phyloP scores from a whole-genome alignment of 345 rosid species.

The Brassica rapa region DNA sequence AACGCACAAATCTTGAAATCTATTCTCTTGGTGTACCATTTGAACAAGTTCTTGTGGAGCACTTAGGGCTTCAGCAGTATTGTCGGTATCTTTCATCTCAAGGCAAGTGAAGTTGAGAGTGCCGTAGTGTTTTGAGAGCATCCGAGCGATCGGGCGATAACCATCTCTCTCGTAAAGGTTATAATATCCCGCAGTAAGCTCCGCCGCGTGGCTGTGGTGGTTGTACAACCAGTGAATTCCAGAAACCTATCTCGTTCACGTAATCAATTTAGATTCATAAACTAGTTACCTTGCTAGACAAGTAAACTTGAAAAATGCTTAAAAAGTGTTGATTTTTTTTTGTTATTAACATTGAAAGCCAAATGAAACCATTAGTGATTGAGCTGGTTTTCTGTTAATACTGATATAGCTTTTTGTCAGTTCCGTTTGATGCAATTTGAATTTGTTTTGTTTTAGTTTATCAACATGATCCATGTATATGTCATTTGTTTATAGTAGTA shows the following conservation, averaged over 20 bases:
- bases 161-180: slow-evolving; percentile 70
- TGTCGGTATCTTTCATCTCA: slow-evolving; percentile 78
- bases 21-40: slow-evolving; percentile 41
- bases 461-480: not conserved
- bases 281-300: slow-evolving; percentile 8
- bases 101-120: slow-evolving; percentile 80
- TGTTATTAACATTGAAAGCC: not conserved
- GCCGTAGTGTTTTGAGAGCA: slow-evolving; percentile 65
- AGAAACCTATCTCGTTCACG: slow-evolving; percentile 52
- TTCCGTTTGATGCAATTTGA: not conserved
- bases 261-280: slow-evolving; percentile 12
- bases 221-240: slow-evolving; percentile 91
- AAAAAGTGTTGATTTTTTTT: not conserved
- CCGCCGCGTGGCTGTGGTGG: slow-evolving; percentile 71
- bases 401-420: not conserved
- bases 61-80: slow-evolving; percentile 54
- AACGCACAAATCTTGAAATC: not conserved
- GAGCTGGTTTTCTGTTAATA: not conserved
- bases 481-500: slow-evolving; percentile 1
- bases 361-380: not conserved
- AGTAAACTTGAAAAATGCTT: not conserved
- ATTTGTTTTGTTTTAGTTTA: not conserved
- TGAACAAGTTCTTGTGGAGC: slow-evolving; percentile 81
- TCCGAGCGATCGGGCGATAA: slow-evolving; percentile 72
- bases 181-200: slow-evolving; percentile 83